Base-by-base conservation (phyloP, 768 basidiomycete species). In the Phaeotremella fagi region DNA sequence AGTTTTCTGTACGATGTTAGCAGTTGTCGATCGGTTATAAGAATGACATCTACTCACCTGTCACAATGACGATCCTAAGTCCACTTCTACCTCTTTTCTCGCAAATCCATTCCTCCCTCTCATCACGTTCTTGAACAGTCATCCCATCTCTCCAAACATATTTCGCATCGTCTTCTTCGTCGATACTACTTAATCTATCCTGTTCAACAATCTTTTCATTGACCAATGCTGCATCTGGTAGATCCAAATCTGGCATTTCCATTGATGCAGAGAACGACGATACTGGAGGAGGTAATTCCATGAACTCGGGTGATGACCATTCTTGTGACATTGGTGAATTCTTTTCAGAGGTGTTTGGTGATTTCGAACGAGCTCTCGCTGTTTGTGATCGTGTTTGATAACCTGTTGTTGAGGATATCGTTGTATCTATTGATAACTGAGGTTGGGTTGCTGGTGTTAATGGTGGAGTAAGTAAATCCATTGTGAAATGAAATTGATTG, bases 51-150 rank as follows among this genome's bases (percentile, higher is more conserved):
- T 24, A 52, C 63, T 36, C 22, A 68, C 66, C 63, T 1, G 71
- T 73, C 4, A 73, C 71, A 42, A 73, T 73, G 45, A 73, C 68
- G 20, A 73, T 70, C 9, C 69, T 41, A 24, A 73, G 45, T 22
- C 71, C 71, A 15, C 49, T 54, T 48, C 69, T 60, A 3, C 64
- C 66, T 37, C 68, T 48, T 2, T 44, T 31, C 18, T 37, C 52
- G 25, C 44, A 37, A 2, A 72, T 16, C 65, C 68, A 67, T 15
- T 46, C 52, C 36, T 61, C 55, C 14, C 70, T 37, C 20, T n/a
- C 57, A 37, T 61, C 57, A 31, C 50, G 57, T 42, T 68, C 65
- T 15, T 58, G 27, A 12, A 46, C 41, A 2, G 50, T 60, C 63
- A 69, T 65, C 3, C 61, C 61, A 14, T 44, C 35, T 37, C 54